Percentiles rank a stretch among this genome's conserved stretches.
phyloP scores from a whole-genome alignment of 192 early-diverging fungal species.

The Chytriomyces confervae region DNA sequence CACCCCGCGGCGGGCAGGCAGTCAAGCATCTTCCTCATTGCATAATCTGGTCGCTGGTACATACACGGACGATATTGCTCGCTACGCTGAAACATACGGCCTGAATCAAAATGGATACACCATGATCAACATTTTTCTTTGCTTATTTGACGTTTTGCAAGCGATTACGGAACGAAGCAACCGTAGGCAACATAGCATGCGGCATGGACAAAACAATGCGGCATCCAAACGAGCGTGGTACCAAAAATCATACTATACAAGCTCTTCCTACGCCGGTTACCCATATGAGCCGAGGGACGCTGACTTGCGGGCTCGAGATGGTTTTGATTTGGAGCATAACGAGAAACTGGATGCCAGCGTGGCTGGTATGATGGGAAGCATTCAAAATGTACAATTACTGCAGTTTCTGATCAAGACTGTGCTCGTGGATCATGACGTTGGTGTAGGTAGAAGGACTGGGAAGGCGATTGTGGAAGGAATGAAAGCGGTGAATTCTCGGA shows the following conservation, averaged over 20 bases:
- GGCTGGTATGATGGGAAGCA: conserved; percentile 13
- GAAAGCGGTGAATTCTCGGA: conserved; percentile 26
- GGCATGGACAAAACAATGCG: not conserved
- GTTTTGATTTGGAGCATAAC: not conserved
- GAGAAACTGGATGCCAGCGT: conserved; percentile 23
- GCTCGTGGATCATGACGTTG: conserved; percentile 30
- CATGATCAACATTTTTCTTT: conserved; percentile 24
- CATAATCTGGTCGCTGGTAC: not conserved
- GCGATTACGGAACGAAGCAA: not conserved
- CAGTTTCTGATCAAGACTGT: conserved; percentile 33
- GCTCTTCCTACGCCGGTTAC: not conserved
- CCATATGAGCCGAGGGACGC: not conserved
- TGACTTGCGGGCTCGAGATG: conserved; percentile 8
- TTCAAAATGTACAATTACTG: not conserved
- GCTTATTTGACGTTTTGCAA: conserved; percentile 17
- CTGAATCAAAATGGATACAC: not conserved
- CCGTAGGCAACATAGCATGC: not conserved
- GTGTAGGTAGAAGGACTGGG: conserved; percentile 24
- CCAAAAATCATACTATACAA: not conserved
- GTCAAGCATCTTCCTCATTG: not conserved
- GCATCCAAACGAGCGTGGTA: not conserved
- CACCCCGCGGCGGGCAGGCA: not conserved
- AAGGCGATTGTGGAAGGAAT: conserved; percentile 24
- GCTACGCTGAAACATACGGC: conserved; percentile 1
- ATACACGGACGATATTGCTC: conserved; percentile 8